Percentiles rank a stretch among this genome's conserved stretches.
Conservation (phyloP, 768 basidiomycete species). For the Lactarius sanguifluus region DNA sequence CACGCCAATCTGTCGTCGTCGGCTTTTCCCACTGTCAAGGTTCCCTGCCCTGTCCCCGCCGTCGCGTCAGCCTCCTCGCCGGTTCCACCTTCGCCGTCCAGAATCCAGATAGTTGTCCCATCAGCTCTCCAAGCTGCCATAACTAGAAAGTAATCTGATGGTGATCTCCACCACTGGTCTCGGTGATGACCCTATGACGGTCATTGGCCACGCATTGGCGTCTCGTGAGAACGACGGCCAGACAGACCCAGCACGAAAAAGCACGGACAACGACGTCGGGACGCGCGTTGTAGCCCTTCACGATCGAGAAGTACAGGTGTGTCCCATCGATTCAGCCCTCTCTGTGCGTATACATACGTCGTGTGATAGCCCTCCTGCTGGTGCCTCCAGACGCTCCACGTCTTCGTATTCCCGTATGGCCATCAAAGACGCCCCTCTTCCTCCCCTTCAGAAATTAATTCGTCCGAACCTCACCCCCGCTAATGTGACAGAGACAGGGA, state of each 20-base stretch:
- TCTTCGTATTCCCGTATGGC: background rate
- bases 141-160: too few species aligned
- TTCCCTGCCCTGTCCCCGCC: background rate
- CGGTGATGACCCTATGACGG: background rate
- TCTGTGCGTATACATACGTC: constrained; percentile 1
- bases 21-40: background rate
- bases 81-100: constrained; percentile 15
- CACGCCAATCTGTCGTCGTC: too few species aligned
- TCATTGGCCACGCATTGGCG: too few species aligned
- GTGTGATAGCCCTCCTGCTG: constrained; percentile 3
- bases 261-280: background rate
- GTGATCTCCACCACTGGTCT: background rate
- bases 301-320: background rate
- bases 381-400: background rate
- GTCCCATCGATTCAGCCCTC: background rate
- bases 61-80: background rate
- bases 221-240: background rate
- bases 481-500: background rate
- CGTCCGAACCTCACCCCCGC: background rate
- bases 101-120: background rate
- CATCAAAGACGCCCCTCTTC: constrained; percentile 12
- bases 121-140: too few species aligned
- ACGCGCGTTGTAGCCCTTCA: background rate
- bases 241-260: background rate
- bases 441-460: background rate